These are phyloP conservation scores for Epichloe scottii DNA, from an alignment of 2,329 filamentous ascomycete species.

Conservation along the genomic window DNA sequence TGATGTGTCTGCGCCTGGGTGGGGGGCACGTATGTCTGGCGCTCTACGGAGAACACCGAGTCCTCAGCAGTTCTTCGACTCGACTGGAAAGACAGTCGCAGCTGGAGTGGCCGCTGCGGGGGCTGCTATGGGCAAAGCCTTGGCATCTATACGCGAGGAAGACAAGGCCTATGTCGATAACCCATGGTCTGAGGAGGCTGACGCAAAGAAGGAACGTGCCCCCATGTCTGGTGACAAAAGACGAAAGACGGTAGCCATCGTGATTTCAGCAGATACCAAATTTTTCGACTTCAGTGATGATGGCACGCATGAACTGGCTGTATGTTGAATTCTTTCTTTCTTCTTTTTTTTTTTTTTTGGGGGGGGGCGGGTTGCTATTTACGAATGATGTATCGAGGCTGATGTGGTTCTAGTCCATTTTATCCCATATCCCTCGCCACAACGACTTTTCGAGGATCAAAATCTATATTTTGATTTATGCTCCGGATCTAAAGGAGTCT, in stretches of 20 bases:
- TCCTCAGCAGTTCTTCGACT: constrained; percentile 79
- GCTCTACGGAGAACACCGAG: constrained; percentile 72
- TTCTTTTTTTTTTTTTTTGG: too few species aligned
- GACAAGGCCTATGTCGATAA: constrained; percentile 74
- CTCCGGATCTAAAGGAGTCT: constrained; percentile 63
- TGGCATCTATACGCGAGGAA: constrained; percentile 75
- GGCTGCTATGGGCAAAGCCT: constrained; percentile 66
- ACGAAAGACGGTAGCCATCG: constrained; percentile 72
- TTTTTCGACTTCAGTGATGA: constrained; percentile 46
- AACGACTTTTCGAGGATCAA: constrained; percentile 62
- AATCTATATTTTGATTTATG: constrained; percentile 82
- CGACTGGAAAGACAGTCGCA: constrained; percentile 66
- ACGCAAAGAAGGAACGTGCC: constrained; percentile 44
- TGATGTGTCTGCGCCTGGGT: constrained; percentile 34
- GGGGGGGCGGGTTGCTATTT: not conserved
- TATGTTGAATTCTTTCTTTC: constrained; percentile 34
- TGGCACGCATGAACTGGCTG: constrained; percentile 63
- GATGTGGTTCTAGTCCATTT: constrained; percentile 49
- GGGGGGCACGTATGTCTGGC: constrained; percentile 68
- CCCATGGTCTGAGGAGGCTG: constrained; percentile 84
- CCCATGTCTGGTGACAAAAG: constrained; percentile 30
- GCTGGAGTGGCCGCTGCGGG: constrained; percentile 76
- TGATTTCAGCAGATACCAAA: constrained; percentile 67
- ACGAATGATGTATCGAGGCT: constrained; percentile 2
- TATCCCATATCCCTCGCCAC: constrained; percentile 75